Percentiles rank a stretch among this genome's conserved stretches.
Conservation (phyloP, 2,329 filamentous ascomycete genomes). For the Colletotrichum incanum region DNA sequence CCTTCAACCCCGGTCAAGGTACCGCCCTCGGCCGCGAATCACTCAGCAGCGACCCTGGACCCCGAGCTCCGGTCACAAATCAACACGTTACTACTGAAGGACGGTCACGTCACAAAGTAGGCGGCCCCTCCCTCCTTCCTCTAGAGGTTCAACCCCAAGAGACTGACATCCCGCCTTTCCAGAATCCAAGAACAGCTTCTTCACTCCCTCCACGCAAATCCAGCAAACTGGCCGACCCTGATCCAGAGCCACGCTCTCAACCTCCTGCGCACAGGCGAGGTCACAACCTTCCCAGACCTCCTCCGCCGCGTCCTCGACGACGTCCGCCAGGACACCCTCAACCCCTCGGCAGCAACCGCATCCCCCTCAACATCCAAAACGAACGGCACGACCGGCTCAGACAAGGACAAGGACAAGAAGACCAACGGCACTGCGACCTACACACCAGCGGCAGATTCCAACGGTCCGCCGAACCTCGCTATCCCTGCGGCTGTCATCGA, state of each 20-base stretch:
- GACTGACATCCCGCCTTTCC: conserved; percentile 28
- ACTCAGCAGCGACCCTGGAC: conserved; percentile 74
- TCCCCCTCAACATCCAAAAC: conserved; percentile 46
- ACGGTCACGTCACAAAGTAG: conserved; percentile 74
- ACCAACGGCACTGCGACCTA: conserved; percentile 34
- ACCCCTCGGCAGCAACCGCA: conserved; percentile 48
- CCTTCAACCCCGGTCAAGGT: conserved; percentile 74
- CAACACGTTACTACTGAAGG: conserved; percentile 70
- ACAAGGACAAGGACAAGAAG: conserved; percentile 37
- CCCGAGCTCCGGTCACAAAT: conserved; percentile 75
- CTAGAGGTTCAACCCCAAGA: neutral
- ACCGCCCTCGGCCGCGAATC: conserved; percentile 71
- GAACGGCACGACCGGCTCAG: conserved; percentile 47
- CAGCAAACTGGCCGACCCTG: conserved; percentile 74
- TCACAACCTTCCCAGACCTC: conserved; percentile 73
- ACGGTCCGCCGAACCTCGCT: conserved; percentile 61
- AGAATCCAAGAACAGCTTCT: conserved; percentile 78
- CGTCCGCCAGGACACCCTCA: conserved; percentile 66
- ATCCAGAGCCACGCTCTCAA: conserved; percentile 73
- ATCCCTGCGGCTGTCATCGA: conserved; percentile 73
- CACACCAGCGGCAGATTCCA: conserved; percentile 35
- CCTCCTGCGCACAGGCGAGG: conserved; percentile 73
- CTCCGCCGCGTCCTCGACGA: conserved; percentile 74
- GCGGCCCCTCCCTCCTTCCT: conserved; percentile 38
- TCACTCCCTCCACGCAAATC: conserved; percentile 72